These are phyloP conservation scores for Alternaria incomplexa DNA, from an alignment of 2,329 filamentous ascomycete genomes.

Conservation along the genomic window DNA sequence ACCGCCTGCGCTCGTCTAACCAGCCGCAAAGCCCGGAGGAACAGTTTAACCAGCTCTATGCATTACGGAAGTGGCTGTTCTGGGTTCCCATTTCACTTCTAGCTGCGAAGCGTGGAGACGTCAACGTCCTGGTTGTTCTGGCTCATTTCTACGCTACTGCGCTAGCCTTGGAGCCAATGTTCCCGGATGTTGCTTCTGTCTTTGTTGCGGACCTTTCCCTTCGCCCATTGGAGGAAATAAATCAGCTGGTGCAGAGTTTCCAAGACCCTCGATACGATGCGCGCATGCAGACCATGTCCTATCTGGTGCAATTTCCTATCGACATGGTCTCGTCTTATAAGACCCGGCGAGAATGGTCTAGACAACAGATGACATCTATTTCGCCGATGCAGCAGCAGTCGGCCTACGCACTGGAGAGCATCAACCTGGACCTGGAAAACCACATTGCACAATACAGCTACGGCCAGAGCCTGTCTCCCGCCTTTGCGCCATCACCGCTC, in stretches of 20 bases:
- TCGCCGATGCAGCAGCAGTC: slow-evolving; percentile 46
- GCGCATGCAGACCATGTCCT: slow-evolving; percentile 51
- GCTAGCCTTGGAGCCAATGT: slow-evolving; percentile 85
- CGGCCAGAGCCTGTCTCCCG: slow-evolving; percentile 55
- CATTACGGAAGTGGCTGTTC: slow-evolving; percentile 90
- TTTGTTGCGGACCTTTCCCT: slow-evolving; percentile 76
- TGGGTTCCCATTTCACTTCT: slow-evolving; percentile 90
- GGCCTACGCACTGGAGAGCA: slow-evolving; percentile 45
- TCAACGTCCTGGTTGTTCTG: slow-evolving; percentile 80
- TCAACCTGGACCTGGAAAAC: slow-evolving; percentile 50
- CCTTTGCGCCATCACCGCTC: slow-evolving; percentile 56
- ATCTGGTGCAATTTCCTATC: slow-evolving; percentile 55
- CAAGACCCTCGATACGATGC: slow-evolving; percentile 50
- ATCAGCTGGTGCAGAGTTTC: slow-evolving; percentile 68
- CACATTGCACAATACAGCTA: slow-evolving; percentile 51
- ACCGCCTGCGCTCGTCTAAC: slow-evolving; percentile 50
- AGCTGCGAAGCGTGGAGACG: slow-evolving; percentile 75
- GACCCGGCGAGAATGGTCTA: slow-evolving; percentile 47
- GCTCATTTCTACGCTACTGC: slow-evolving; percentile 92
- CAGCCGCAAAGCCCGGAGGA: slow-evolving; percentile 67
- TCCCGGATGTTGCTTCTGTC: slow-evolving; percentile 86
- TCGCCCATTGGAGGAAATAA: slow-evolving; percentile 84
- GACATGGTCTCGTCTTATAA: slow-evolving; percentile 53
- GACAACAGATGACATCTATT: slow-evolving; percentile 43
- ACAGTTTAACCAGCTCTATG: slow-evolving; percentile 88